Conservation (phyloP, 805 yeast genomes). For the Allodekkera sacchari region DNA sequence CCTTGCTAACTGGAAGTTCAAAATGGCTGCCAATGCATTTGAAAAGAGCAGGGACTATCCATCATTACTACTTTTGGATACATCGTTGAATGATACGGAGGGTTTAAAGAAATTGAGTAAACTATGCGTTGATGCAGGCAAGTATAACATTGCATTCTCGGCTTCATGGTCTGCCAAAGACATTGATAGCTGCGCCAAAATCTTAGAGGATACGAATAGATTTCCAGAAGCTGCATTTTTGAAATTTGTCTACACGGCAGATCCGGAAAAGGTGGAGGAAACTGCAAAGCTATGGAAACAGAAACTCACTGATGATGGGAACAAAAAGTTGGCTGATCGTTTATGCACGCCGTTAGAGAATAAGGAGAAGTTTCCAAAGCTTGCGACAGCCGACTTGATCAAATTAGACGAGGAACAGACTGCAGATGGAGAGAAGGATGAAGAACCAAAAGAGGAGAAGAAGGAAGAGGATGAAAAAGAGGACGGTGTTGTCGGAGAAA, state of each 20-base stretch:
- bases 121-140: slow-evolving; percentile 63
- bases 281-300: slow-evolving; percentile 63
- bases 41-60: slow-evolving; percentile 73
- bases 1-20: slow-evolving; percentile 67
- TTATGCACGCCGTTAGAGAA: slow-evolving; percentile 36
- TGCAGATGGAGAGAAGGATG: slow-evolving; percentile 11
- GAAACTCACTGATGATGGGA: slow-evolving; percentile 41
- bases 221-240: slow-evolving; percentile 80
- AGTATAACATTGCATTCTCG: slow-evolving; percentile 84
- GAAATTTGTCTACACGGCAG: slow-evolving; percentile 59
- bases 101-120: slow-evolving; percentile 58
- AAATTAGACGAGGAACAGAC: slow-evolving; percentile 19
- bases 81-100: slow-evolving; percentile 65
- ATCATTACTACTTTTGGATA: slow-evolving; percentile 71
- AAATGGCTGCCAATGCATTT: slow-evolving; percentile 73
- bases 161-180: slow-evolving; percentile 85
- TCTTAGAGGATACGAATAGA: slow-evolving; percentile 62
- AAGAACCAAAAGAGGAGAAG: slow-evolving; percentile 14
- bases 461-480: slow-evolving; percentile 13
- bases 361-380: slow-evolving; percentile 30
- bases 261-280: slow-evolving; percentile 30
- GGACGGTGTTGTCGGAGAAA: slow-evolving; percentile 9
- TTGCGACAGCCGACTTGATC: slow-evolving; percentile 23
- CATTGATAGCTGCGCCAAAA: slow-evolving; percentile 48
- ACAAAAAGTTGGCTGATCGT: slow-evolving; percentile 53